phyloP scores from a whole-genome alignment of 345 rosid species.

The Murraya paniculata region DNA sequence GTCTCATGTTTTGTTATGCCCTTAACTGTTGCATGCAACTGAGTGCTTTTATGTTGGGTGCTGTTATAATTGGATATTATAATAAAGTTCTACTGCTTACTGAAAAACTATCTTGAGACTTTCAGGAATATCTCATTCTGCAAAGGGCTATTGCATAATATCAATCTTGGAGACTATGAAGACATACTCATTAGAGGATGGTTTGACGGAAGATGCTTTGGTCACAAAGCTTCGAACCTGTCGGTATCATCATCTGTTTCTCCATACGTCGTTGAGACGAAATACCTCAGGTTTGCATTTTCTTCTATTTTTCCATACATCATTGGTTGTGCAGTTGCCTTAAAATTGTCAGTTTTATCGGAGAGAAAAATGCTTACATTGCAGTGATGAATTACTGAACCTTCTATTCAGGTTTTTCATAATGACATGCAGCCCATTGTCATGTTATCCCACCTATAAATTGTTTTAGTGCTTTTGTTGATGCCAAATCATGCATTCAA shows the following conservation, averaged over 20 bases:
- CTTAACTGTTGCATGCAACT: neutral
- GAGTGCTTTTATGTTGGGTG: neutral
- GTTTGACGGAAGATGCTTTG: constrained; percentile 92
- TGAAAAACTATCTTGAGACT: constrained; percentile 12
- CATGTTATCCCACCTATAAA: neutral
- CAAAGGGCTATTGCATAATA: constrained; percentile 81
- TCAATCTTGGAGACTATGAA: constrained; percentile 88
- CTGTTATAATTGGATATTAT: constrained; percentile 1
- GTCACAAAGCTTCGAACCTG: constrained; percentile 87
- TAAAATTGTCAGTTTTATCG: too few species aligned
- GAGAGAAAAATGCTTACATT: neutral
- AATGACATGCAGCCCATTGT: neutral
- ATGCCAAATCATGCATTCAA: neutral
- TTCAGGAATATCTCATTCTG: constrained; percentile 85
- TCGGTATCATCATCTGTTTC: constrained; percentile 84
- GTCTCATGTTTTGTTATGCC: neutral
- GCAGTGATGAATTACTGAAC: neutral
- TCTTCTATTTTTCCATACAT: neutral
- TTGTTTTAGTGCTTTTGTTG: neutral
- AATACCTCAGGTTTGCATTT: constrained; percentile 71
- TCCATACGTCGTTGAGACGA: constrained; percentile 68
- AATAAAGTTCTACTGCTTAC: constrained; percentile 3
- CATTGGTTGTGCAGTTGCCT: too few species aligned
- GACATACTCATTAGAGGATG: constrained; percentile 83
- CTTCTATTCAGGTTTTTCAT: neutral